Evolutionary conservation across 75 land plant genomes (phyloP), one percentile per base, ranked within the genome.

Genomic region (Selaginella moellendorffii): DNA sequence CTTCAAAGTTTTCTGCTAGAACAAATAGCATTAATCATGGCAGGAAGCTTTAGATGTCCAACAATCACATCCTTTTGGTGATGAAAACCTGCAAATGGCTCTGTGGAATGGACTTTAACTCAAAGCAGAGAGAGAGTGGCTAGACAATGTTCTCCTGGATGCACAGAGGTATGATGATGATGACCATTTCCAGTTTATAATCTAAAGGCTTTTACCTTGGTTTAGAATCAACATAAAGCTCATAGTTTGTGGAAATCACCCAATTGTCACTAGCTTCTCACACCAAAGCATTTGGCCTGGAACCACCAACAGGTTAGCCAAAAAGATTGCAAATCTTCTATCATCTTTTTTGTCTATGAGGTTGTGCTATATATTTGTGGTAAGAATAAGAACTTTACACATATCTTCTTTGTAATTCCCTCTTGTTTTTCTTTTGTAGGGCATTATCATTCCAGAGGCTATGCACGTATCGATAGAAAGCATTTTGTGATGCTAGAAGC

Each of bases 401-500:
- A 56, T 56, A 18, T 9, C 2, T 19, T 8, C 2, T 8, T 18
- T 46, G 8, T 8, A 56, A 8, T 24, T 5, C n/a, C 5, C 60
- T 19, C 2, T 56, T 18, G 10, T 46, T 46, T 56, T 56, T 2
- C 24, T 19, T 56, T 56, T 20, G 20, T 25, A 65, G 67, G 67
- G 2, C 67, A 65, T 25, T 65, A 65, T 52, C 67, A 65, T 52
- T 54, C 67, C 22, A 54, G 67, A 1, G 67, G 67, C 10, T 52
- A 65, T 53, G 54, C 54, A 8, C 10, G 31, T 5, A 54, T 65
- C 12, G 54, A 54, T 8, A 25, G 1, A 1, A 46, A 65, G 28
- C 67, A 65, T n/a, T 65, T 65, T 65, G 67, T 65, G 54, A 65
- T 54, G 1, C 14, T 65, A 21, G 54, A 65, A 52, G 67, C 67